A percentile compares a stretch with the other conserved stretches of the same genome.
Evolutionary conservation across 495 filamentous ascomycete genomes (phyloP).

Genomic region (Apodospora peruviana): DNA sequence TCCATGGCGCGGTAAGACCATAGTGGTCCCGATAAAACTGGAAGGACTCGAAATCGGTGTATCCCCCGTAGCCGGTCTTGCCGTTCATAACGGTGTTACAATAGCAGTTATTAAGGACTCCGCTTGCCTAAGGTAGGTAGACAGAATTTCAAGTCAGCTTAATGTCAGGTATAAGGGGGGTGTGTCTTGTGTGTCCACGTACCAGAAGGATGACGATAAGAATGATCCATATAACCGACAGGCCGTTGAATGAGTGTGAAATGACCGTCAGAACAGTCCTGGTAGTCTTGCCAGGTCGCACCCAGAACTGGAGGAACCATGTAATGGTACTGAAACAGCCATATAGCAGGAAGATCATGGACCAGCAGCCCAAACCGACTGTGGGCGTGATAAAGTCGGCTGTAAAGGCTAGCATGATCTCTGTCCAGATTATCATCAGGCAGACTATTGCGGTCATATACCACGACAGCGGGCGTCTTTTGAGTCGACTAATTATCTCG

Average conservation of each 20-base stretch:
- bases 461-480: constrained; percentile 1
- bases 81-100: neutral
- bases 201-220: constrained; percentile 3
- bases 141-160: too few relatives aligned
- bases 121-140: constrained; percentile 23
- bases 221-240: neutral
- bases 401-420: constrained; percentile 4
- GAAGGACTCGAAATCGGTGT: constrained; percentile 19
- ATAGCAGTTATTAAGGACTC: constrained; percentile 19
- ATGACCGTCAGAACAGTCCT: neutral
- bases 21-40: constrained; percentile 7
- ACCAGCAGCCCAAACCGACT: constrained; percentile 2
- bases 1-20: neutral
- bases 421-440: constrained; percentile 1
- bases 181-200: too few relatives aligned
- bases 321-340: neutral
- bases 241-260: neutral
- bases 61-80: constrained; percentile 8
- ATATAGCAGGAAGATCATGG: neutral
- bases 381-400: constrained; percentile 3
- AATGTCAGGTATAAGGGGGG: too few relatives aligned
- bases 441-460: neutral
- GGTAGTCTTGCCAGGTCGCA: neutral
- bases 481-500: neutral
- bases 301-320: constrained; percentile 7